phyloP scores from a whole-genome alignment of 345 rosid genomes.

The Dovyalis caffra region DNA sequence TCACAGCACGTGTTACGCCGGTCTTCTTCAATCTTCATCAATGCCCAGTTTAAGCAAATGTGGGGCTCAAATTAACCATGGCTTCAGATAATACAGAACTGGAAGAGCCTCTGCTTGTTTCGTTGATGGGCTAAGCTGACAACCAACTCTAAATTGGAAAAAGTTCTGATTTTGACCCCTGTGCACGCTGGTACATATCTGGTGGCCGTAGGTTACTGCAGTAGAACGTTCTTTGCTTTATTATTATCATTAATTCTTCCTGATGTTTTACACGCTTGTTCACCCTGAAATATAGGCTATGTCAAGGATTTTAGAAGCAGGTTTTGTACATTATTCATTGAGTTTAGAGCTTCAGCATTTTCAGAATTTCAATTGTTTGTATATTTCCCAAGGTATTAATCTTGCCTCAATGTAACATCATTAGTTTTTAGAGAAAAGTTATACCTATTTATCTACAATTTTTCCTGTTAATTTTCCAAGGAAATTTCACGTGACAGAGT shows the following conservation, averaged over 20 bases:
- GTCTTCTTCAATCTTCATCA: slow-evolving; percentile 15
- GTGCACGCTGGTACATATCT: neutral
- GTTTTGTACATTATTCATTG: slow-evolving; percentile 22
- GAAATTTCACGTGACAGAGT: neutral
- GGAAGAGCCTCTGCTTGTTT: slow-evolving; percentile 14
- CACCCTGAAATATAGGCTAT: neutral
- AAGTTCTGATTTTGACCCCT: neutral
- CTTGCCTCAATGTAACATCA: neutral
- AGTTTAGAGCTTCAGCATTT: slow-evolving; percentile 27
- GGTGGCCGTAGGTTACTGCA: neutral
- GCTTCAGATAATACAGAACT: slow-evolving; percentile 4
- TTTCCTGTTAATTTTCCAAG: neutral
- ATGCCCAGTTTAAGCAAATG: neutral
- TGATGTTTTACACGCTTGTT: neutral
- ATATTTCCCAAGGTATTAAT: slow-evolving; percentile 9
- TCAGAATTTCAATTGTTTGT: slow-evolving; percentile 23
- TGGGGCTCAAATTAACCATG: slow-evolving; percentile 6
- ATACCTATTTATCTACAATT: neutral
- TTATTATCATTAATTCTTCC: slow-evolving; percentile 10
- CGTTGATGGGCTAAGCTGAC: slow-evolving; percentile 4
- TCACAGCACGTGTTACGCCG: slow-evolving; percentile 6
- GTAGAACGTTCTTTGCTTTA: slow-evolving; percentile 4
- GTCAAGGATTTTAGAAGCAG: slow-evolving; percentile 27
- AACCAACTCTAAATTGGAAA: slow-evolving; percentile 1
- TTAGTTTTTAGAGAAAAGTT: neutral